A percentile compares a stretch with the other conserved stretches of the same genome.
Evolutionary conservation across 169 alveolate species (phyloP).

Genomic region (Plasmodium inui): DNA sequence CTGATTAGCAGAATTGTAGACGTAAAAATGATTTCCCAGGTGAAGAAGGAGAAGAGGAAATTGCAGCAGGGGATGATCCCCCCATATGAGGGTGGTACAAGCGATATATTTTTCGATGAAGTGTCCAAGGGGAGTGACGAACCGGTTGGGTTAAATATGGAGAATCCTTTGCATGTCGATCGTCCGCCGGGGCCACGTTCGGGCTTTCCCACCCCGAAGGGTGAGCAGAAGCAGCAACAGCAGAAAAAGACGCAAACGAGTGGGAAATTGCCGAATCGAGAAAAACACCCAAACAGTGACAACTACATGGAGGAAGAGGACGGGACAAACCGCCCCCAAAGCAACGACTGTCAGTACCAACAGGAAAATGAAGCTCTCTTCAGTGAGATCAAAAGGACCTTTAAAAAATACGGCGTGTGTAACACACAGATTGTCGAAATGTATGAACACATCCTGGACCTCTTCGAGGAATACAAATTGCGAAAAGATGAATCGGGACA

Average conservation of each 20-base stretch:
- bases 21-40: background rate
- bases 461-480: constrained; percentile 27
- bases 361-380: constrained; percentile 19
- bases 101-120: background rate
- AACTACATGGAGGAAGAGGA: constrained; percentile 5
- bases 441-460: constrained; percentile 30
- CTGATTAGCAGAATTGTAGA: constrained; percentile 28
- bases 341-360: background rate
- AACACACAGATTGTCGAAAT: constrained; percentile 41
- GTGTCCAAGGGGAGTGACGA: background rate
- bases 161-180: background rate
- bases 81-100: background rate
- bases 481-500: background rate
- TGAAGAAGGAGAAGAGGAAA: background rate
- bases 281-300: background rate
- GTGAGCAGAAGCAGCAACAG: background rate
- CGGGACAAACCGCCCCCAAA: background rate
- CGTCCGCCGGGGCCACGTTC: background rate
- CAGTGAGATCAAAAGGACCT: constrained; percentile 22
- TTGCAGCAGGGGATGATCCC: background rate
- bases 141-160: background rate
- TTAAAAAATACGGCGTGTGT: constrained; percentile 43
- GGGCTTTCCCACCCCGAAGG: background rate
- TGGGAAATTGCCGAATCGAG: too few species aligned
- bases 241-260: background rate